Evolutionary conservation across 495 filamentous ascomycete species (phyloP), one percentile per base, ranked within the genome.

Genomic region (Hyaloscypha hepaticicola): DNA sequence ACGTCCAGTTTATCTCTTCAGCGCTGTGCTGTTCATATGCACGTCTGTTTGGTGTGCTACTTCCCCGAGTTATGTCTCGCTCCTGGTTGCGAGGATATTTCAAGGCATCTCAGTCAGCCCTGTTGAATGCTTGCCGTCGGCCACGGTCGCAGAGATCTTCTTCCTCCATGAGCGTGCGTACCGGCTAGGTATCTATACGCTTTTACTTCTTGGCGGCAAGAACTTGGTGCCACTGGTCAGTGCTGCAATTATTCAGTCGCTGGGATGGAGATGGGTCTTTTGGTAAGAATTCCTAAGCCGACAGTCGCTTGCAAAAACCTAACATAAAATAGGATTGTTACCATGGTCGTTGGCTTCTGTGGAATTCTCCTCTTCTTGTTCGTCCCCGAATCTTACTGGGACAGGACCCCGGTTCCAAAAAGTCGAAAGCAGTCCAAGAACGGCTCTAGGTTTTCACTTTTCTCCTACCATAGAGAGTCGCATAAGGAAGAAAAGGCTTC

Each of bases 371-470:
- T 97, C 1, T 96, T 97, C 69, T 80, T 99, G 61, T 96, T 97
- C 69, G 90, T 96, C 6, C 95, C 95, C 0, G 95, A 99, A 76
- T 97, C 93, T 0, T 97, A 97, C 70, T 97, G 95, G 95, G 93
- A 97, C 71, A 83, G 95, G 24, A 88, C 88, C 3, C 94, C 93
- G 2, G 78, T 82, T 49, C 83, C 90, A 69, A 84, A 83, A 65
- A 75, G 75, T 59, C 76, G 74, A 14, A 72, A 70, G 61, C 63
- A 69, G 56, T 60, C 66, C 22, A 74, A 66, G 9, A 73, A 58
- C 22, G 27, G 26, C 16, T 56, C 61, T 41, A 55, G 52, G 22
- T 33, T 55, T n/a, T 63, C 51, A 14, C 8, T 63, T 25, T 57
- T 63, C 28, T 55, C 52, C 26, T 31, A 6, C 24, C 56, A 31